Evolutionary conservation across 441 rosid genomes (phyloP).

Genomic region (Iberis amara): DNA sequence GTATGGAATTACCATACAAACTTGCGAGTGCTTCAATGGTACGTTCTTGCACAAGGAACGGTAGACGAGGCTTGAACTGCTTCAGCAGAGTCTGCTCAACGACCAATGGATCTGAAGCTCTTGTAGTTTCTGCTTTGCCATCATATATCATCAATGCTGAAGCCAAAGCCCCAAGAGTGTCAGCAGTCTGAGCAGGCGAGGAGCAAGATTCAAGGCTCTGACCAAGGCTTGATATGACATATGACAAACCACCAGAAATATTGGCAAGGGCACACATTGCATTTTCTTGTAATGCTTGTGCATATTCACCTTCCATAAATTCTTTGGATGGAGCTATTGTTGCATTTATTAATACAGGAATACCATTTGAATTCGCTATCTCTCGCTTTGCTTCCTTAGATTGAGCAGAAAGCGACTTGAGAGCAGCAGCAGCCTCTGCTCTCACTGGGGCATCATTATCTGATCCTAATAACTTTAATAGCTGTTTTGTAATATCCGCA

Average conservation of each 20-base stretch:
- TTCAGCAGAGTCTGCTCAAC: conserved; percentile 84
- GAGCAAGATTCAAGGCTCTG: conserved; percentile 99
- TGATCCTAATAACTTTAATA: conserved; percentile 84
- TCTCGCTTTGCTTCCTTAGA: conserved; percentile 92
- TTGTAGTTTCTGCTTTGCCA: conserved; percentile 70
- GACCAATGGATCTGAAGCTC: conserved; percentile 71
- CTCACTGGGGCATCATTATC: conserved; percentile 96
- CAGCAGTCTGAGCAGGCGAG: conserved; percentile 94
- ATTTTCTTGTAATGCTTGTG: conserved; percentile 96
- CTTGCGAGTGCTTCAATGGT: conserved; percentile 99
- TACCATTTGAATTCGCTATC: conserved; percentile 84
- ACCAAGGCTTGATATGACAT: conserved; percentile 97
- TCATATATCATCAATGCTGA: conserved; percentile 98
- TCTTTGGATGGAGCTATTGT: conserved; percentile 99
- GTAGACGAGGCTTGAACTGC: conserved; percentile 81
- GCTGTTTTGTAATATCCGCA: conserved; percentile 82
- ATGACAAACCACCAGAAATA: conserved; percentile 96
- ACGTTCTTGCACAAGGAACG: conserved; percentile 95
- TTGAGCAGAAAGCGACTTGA: conserved; percentile 90
- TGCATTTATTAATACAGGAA: conserved; percentile 89
- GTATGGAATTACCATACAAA: conserved; percentile 83
- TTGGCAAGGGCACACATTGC: conserved; percentile 99
- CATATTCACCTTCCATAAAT: conserved; percentile 98
- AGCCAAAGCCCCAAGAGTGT: conserved; percentile 97
- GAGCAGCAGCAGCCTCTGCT: conserved; percentile 99